phyloP scores from a whole-genome alignment of 257 asterid species.

The Henckelia pumila region DNA sequence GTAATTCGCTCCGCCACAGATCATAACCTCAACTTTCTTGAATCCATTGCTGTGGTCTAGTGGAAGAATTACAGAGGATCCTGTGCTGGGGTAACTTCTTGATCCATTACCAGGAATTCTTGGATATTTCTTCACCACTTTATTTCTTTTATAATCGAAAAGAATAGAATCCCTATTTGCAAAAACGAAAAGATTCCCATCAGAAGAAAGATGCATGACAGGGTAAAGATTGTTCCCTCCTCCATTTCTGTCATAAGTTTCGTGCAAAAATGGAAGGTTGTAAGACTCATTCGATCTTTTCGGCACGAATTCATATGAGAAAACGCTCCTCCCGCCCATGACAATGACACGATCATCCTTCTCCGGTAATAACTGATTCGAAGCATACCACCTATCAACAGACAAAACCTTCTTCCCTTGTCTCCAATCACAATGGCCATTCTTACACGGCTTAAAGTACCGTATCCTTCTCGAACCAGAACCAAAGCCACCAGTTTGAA shows the following conservation, averaged over 20 bases:
- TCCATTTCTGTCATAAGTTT: constrained; percentile 28
- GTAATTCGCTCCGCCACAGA: constrained; percentile 57
- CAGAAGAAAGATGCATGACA: constrained; percentile 61
- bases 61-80: constrained; percentile 65
- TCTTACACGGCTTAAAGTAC: constrained; percentile 38
- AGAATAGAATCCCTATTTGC: constrained; percentile 64
- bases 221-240: constrained; percentile 58
- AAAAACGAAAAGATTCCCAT: constrained; percentile 56
- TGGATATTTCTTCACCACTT: constrained; percentile 45
- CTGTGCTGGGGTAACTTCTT: constrained; percentile 64
- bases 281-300: constrained; percentile 26
- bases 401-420: constrained; percentile 29
- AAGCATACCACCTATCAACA: constrained; percentile 48
- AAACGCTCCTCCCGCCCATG: constrained; percentile 46
- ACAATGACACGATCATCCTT: constrained; percentile 47
- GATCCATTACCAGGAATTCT: constrained; percentile 52
- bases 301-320: constrained; percentile 58
- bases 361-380: constrained; percentile 43
- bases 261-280: constrained; percentile 45
- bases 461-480: constrained; percentile 39
- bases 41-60: constrained; percentile 36
- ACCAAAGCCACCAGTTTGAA: constrained; percentile 52
- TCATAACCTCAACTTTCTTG: constrained; percentile 53
- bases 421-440: constrained; percentile 47
- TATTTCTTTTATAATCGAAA: constrained; percentile 42